These are phyloP conservation scores for Trichoderma breve DNA, from an alignment of 2,329 filamentous ascomycete species.

Conservation along the genomic window DNA sequence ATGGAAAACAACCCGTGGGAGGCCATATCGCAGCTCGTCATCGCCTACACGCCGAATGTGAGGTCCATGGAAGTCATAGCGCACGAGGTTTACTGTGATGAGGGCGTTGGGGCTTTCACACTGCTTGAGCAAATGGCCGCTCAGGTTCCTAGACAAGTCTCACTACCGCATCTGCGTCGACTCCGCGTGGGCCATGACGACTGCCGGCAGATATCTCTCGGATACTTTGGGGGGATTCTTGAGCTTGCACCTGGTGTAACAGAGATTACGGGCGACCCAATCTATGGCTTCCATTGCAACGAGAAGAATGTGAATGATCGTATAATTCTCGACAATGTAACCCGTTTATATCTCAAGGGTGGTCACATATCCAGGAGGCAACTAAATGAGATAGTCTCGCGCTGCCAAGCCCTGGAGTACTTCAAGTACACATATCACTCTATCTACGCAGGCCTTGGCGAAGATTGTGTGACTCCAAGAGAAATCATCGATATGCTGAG, in stretches of 20 bases:
- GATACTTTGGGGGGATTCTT: slow-evolving; percentile 8
- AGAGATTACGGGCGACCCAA: background rate
- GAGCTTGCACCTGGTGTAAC: background rate
- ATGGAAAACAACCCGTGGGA: background rate
- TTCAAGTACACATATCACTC: background rate
- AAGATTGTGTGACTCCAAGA: background rate
- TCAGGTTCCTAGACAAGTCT: background rate
- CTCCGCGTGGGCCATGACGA: background rate
- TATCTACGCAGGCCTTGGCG: background rate
- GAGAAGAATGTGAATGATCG: background rate
- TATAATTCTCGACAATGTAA: background rate
- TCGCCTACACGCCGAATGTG: background rate
- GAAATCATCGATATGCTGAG: background rate
- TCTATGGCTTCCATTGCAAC: background rate
- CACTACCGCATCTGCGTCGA: background rate
- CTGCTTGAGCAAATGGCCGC: background rate
- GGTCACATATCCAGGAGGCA: background rate
- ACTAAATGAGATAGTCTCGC: background rate
- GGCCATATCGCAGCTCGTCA: background rate
- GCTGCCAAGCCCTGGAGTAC: background rate
- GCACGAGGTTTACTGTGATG: background rate
- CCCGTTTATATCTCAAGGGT: background rate
- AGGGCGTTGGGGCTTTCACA: background rate
- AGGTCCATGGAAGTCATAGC: background rate
- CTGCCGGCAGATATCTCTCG: background rate